Percentiles rank a stretch among this genome's conserved stretches.
Conservation (phyloP, 768 basidiomycete genomes). For the Lactifluus echinatus region DNA sequence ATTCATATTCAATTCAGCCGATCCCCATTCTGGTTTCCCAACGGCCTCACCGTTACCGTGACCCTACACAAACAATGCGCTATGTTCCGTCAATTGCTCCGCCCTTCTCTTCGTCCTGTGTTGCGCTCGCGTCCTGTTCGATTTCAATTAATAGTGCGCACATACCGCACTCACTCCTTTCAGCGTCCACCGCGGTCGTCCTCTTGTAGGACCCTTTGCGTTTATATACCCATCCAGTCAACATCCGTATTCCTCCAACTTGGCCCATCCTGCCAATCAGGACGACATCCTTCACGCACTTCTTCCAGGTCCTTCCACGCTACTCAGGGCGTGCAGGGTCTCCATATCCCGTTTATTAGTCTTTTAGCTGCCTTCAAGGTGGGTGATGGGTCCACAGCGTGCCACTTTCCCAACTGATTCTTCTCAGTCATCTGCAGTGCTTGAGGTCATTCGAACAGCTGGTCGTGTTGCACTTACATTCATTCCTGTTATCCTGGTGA, state of each 20-base stretch:
- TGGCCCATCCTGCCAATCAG: not conserved
- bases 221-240: conserved; percentile 2
- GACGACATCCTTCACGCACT: not conserved
- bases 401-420: conserved; percentile 1
- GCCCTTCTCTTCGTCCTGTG: conserved; percentile 1
- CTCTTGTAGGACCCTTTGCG: conserved; percentile 5
- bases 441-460: conserved; percentile 62
- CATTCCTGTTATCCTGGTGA: conserved; percentile 57
- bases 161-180: not conserved
- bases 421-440: conserved; percentile 57
- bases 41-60: not conserved
- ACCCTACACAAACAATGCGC: conserved; percentile 11
- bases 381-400: conserved; percentile 14
- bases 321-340: conserved; percentile 28
- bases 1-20: not conserved
- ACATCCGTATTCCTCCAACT: conserved; percentile 9
- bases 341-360: conserved; percentile 35
- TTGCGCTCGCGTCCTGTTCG: conserved; percentile 1
- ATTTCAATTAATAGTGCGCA: not conserved
- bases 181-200: not conserved
- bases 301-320: conserved; percentile 32
- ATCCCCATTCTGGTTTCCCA: not conserved
- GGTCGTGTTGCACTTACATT: conserved; percentile 69
- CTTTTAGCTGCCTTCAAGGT: conserved; percentile 65
- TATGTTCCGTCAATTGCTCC: conserved; percentile 8